Percentiles rank a stretch among this genome's conserved stretches.
Conservation (phyloP, 352 stramenopile species). For the Elongisporangium undulatum region DNA sequence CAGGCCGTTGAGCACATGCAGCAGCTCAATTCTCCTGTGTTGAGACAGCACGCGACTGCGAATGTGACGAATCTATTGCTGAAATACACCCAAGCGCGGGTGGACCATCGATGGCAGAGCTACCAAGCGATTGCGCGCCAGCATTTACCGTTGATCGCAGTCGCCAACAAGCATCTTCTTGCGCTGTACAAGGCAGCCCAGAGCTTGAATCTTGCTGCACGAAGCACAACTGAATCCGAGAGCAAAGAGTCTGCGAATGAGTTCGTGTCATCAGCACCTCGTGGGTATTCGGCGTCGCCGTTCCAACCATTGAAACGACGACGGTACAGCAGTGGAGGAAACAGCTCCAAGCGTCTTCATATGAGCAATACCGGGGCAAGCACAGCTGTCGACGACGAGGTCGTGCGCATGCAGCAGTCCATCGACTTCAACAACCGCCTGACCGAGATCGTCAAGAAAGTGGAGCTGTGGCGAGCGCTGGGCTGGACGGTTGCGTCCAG, state of each 20-base stretch:
- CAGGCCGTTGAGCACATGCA: conserved; percentile 8
- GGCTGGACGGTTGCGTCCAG: conserved; percentile 20
- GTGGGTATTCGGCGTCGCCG: not conserved
- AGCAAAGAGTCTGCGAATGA: conserved; percentile 3
- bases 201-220: conserved; percentile 1
- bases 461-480: conserved; percentile 26
- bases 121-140: conserved; percentile 11
- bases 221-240: not conserved
- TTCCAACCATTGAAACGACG: conserved; percentile 2
- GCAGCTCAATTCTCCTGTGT: conserved; percentile 6
- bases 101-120: conserved; percentile 6
- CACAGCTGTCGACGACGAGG: not conserved
- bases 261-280: not conserved
- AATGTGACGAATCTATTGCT: conserved; percentile 10
- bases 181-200: conserved; percentile 24
- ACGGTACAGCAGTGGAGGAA: not conserved
- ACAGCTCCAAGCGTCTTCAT: not conserved
- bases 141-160: conserved; percentile 14
- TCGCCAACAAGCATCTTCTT: conserved; percentile 24
- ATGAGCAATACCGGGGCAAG: not conserved
- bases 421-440: conserved; percentile 21
- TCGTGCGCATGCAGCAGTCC: conserved; percentile 17
- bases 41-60: not conserved
- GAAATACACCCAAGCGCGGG: conserved; percentile 15
- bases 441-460: conserved; percentile 31